Base-by-base conservation (phyloP, 306 rosid genomes). In the Hippophae gyantsensis region DNA sequence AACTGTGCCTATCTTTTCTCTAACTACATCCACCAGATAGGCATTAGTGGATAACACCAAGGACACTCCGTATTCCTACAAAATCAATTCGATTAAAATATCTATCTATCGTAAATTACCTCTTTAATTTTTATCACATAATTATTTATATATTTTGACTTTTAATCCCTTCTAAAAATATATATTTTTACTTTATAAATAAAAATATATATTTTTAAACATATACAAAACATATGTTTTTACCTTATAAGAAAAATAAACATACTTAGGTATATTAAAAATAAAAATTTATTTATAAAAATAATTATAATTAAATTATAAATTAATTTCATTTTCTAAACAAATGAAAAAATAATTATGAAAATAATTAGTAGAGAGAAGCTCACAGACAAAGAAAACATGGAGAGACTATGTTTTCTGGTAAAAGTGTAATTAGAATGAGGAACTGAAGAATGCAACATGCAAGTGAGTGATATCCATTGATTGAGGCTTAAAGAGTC, bases 401-500 rank as follows among this genome's bases (percentile, higher is more conserved):
- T 56, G 8, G 82, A 62, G 68, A 74, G 58, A 27, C 8, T 52
- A n/a, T 56, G 60, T 48, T 41, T 60, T 42, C 79, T 80, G 41
- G 70, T 18, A 43, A 76, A 3, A 10, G 40, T 63, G 61, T 62
- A 81, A 3, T 61, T 43, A n/a, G 78, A 58, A 7, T 54, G 64
- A 18, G 82, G 78, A 59, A 43, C 74, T 9, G 86, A 57, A 64
- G 61, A 60, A 61, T 74, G 76, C 62, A 81, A 38, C 78, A 77
- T 64, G 64, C 86, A 81, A 23, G 64, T 58, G 18, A 81, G 78
- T 11, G 86, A 81, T 18, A 67, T 75, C 86, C 82, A 77, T 23
- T 81, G 86, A 14, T 81, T 81, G 47, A 68, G 67, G 56, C 78
- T 81, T 18, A 81, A 42, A 13, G 82, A 81, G 56, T 81, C 86